Conservation (phyloP, 2,329 filamentous ascomycete species). For the Penicillium psychrosexuale region DNA sequence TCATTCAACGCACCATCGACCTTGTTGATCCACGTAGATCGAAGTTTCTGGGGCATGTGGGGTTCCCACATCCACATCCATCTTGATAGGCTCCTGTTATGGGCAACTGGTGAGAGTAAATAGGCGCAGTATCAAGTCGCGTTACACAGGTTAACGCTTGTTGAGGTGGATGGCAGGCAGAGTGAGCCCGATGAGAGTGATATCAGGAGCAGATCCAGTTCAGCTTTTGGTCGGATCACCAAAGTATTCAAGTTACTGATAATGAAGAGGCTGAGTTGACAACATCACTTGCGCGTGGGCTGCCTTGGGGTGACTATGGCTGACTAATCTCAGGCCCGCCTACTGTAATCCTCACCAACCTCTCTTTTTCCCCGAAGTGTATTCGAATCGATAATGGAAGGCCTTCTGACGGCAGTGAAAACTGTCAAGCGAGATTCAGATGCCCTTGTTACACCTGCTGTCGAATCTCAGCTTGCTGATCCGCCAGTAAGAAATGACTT, state of each 20-base stretch:
- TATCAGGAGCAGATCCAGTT: neutral
- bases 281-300: constrained; percentile 11
- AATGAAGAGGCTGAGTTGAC: constrained; percentile 15
- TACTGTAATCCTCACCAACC: constrained; percentile 17
- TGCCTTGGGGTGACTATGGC: constrained; percentile 3
- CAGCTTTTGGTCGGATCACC: neutral
- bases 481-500: constrained; percentile 10
- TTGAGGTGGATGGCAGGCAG: neutral
- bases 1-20: constrained; percentile 16
- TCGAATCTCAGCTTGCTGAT: constrained; percentile 11
- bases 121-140: constrained; percentile 4
- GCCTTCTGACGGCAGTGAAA: constrained; percentile 40
- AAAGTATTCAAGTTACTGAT: neutral
- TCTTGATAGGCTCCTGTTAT: neutral
- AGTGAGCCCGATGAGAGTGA: neutral
- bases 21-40: constrained; percentile 4
- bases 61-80: constrained; percentile 1
- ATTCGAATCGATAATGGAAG: constrained; percentile 33
- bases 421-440: constrained; percentile 29
- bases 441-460: constrained; percentile 16
- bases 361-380: constrained; percentile 13
- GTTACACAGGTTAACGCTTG: neutral
- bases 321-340: constrained; percentile 29
- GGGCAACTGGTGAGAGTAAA: neutral
- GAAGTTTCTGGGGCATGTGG: neutral